A percentile compares a stretch with the other conserved stretches of the same genome.
These are phyloP conservation scores for Anastatica hierochuntica DNA, from an alignment of 345 rosid species.

Conservation along the genomic window DNA sequence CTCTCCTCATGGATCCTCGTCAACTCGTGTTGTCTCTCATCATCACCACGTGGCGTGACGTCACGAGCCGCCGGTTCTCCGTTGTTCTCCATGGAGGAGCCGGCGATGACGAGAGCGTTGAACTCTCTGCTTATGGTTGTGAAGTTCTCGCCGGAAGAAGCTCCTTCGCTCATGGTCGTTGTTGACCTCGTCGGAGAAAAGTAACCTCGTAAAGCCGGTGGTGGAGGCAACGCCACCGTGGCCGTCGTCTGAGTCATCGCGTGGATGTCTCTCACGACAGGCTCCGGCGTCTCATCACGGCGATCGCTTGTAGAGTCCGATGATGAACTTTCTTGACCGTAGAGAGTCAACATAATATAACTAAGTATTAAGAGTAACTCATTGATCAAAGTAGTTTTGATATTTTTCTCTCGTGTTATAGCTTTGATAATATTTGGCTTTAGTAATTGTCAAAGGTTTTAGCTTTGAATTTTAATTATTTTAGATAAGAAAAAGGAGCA, in stretches of 20 bases:
- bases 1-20: slow-evolving; percentile 46
- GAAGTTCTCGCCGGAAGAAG: slow-evolving; percentile 49
- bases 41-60: no score
- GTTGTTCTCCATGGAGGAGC: slow-evolving; percentile 40
- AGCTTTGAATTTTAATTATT: no score
- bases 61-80: slow-evolving; percentile 1
- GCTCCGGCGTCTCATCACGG: not conserved
- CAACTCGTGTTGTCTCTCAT: no score
- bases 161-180: slow-evolving; percentile 26
- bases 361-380: no score
- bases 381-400: no score
- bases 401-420: no score
- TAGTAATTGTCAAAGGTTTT: no score
- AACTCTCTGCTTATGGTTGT: slow-evolving; percentile 87
- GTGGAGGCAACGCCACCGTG: slow-evolving; percentile 32
- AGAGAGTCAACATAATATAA: not conserved
- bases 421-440: no score
- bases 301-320: no score
- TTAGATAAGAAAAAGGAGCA: no score
- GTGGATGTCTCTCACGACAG: slow-evolving; percentile 65
- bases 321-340: not conserved
- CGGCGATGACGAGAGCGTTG: slow-evolving; percentile 89
- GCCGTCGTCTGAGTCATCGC: slow-evolving; percentile 56
- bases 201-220: slow-evolving; percentile 25
- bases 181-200: slow-evolving; percentile 39